Percentiles rank a stretch among this genome's conserved stretches.
Conservation (phyloP, 2,329 filamentous ascomycete species). For the Mariannaea sp. region DNA sequence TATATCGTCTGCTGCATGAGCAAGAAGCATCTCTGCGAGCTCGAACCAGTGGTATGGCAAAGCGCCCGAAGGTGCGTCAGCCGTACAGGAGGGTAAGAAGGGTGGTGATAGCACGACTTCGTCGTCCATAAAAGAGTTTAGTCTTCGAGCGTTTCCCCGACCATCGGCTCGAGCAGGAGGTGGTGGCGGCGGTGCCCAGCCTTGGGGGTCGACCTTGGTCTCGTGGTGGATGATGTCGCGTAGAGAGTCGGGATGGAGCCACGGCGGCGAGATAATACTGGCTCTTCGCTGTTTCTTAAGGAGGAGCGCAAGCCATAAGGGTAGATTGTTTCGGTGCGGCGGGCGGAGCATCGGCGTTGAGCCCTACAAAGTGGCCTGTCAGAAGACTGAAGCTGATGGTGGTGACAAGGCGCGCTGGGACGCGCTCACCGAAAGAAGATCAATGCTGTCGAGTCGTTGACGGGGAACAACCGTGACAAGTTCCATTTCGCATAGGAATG, state of each 20-base stretch:
- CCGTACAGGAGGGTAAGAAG: conserved; percentile 77
- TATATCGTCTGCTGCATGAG: conserved; percentile 84
- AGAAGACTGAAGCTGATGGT: conserved; percentile 24
- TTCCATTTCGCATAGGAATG: conserved; percentile 98
- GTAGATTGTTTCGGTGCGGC: conserved; percentile 77
- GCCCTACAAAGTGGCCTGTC: conserved; percentile 61
- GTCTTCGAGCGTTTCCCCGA: conserved; percentile 48
- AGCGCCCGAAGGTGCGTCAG: conserved; percentile 67
- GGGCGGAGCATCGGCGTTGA: conserved; percentile 76
- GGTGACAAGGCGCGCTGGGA: conserved; percentile 22
- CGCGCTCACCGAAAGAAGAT: conserved; percentile 78
- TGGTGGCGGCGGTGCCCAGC: conserved; percentile 78
- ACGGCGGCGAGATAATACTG: conserved; percentile 89
- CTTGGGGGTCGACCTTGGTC: conserved; percentile 69
- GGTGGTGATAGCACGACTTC: conserved; percentile 65
- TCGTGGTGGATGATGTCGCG: conserved; percentile 80
- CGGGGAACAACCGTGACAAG: conserved; percentile 90
- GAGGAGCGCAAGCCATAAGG: conserved; percentile 92
- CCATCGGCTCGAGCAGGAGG: conserved; percentile 60
- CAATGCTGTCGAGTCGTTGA: conserved; percentile 83
- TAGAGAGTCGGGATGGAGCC: conserved; percentile 80
- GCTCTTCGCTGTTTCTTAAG: conserved; percentile 93
- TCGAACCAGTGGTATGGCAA: conserved; percentile 97
- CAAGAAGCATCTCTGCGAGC: conserved; percentile 82
- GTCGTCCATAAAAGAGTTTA: conserved; percentile 35